These are phyloP conservation scores for Pyrenula aspistea DNA, from an alignment of 495 filamentous ascomycete species.

Conservation along the genomic window DNA sequence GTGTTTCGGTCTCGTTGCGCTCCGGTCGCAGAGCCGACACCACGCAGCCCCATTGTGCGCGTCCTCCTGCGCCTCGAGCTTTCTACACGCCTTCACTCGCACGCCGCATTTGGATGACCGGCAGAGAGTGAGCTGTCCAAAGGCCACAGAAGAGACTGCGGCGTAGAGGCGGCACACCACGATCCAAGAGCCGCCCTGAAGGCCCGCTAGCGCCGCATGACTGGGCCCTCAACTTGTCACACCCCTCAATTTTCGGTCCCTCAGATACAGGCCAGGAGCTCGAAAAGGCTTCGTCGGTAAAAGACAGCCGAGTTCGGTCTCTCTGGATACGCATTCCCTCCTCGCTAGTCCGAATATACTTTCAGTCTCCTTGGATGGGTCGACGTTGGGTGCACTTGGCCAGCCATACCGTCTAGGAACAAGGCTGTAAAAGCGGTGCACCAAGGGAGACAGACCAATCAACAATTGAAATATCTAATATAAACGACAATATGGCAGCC, in stretches of 20 bases:
- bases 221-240: neutral
- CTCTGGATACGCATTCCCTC: neutral
- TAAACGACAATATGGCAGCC: neutral
- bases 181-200: neutral
- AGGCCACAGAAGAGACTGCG: too few relatives aligned
- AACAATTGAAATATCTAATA: neutral
- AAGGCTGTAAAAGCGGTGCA: neutral
- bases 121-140: too few relatives aligned
- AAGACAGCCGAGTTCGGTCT: neutral
- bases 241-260: neutral
- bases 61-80: neutral
- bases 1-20: neutral
- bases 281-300: neutral
- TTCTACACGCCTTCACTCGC: too few relatives aligned
- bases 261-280: neutral
- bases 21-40: neutral
- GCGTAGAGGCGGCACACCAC: too few relatives aligned
- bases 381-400: neutral
- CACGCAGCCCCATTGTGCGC: neutral
- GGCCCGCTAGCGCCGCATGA: neutral
- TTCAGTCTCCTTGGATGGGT: neutral
- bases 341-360: neutral
- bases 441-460: neutral
- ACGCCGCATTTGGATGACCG: too few relatives aligned
- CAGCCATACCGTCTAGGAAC: neutral